Evolutionary conservation across 768 basidiomycete genomes (phyloP).

Genomic region (Cyclocybe aegerita): DNA sequence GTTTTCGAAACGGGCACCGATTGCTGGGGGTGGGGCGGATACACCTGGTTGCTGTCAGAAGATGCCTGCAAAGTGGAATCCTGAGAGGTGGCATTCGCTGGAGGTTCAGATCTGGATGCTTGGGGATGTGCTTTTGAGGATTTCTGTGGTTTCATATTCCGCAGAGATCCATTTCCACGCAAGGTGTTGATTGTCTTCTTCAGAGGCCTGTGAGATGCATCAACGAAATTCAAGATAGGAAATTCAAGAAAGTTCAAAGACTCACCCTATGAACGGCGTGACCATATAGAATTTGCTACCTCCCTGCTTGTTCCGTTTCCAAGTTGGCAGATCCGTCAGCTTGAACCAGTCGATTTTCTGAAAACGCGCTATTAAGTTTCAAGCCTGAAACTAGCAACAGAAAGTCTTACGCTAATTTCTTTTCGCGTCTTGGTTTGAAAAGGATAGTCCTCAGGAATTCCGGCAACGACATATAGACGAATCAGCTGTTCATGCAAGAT

Average conservation of each 20-base stretch:
- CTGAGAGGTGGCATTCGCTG: conserved; percentile 33
- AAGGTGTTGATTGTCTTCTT: conserved; percentile 64
- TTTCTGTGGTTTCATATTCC: conserved; percentile 18
- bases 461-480: conserved; percentile 86
- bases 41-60: conserved; percentile 57
- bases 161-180: conserved; percentile 42
- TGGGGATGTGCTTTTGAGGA: conserved; percentile 6
- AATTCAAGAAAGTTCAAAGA: conserved; percentile 9
- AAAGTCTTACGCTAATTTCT: conserved; percentile 85
- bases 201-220: conserved; percentile 42
- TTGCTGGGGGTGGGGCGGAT: conserved; percentile 64
- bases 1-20: conserved; percentile 37
- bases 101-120: conserved; percentile 2
- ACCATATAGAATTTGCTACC: conserved; percentile 89
- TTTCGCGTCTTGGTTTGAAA: conserved; percentile 96
- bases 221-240: conserved; percentile 7
- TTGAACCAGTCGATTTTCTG: conserved; percentile 98
- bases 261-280: conserved; percentile 87
- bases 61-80: conserved; percentile 72
- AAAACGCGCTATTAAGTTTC: conserved; percentile 14
- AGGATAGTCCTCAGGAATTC: conserved; percentile 81
- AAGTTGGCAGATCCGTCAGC: conserved; percentile 86
- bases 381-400: conserved; percentile 2
- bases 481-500: conserved; percentile 88
- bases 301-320: conserved; percentile 71